These are phyloP conservation scores for Leucoagaricus sp. DNA, from an alignment of 1,284 basidiomycete species.

Conservation along the genomic window DNA sequence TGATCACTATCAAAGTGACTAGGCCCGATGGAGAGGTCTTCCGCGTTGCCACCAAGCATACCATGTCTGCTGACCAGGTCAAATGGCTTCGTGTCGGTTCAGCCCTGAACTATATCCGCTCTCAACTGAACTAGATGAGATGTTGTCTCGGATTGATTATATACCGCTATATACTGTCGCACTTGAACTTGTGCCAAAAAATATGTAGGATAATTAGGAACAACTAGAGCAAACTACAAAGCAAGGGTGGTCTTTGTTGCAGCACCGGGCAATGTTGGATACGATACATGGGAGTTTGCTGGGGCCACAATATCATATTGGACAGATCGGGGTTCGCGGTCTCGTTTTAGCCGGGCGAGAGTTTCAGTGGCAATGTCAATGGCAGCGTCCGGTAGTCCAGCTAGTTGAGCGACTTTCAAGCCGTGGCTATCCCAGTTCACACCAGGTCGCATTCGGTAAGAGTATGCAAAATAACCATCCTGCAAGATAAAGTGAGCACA, in stretches of 20 bases:
- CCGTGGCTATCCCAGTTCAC: conserved; percentile 94
- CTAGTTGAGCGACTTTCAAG: conserved; percentile 86
- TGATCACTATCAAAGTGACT: conserved; percentile 71
- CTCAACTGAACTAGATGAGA: conserved; percentile 37
- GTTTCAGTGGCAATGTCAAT: conserved; percentile 59
- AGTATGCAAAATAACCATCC: conserved; percentile 81
- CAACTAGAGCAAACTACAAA: background rate
- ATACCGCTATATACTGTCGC: background rate
- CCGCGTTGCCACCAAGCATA: conserved; percentile 79
- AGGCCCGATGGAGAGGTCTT: conserved; percentile 65
- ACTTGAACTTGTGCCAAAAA: too few relatives aligned
- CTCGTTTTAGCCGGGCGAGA: conserved; percentile 36
- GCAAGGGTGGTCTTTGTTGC: background rate
- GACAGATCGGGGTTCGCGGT: background rate
- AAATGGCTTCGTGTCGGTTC: conserved; percentile 87
- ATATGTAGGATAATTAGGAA: background rate
- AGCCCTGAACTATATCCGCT: conserved; percentile 83
- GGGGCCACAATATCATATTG: background rate
- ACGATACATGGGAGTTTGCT: background rate
- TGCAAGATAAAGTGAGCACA: conserved; percentile 24
- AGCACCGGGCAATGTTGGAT: background rate
- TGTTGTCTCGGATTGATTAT: background rate
- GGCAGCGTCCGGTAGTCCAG: conserved; percentile 76
- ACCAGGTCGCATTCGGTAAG: conserved; percentile 79
- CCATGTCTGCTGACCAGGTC: conserved; percentile 87